Percentiles rank a stretch among this genome's conserved stretches.
Conservation (phyloP, 225 moss, liverwort and hornwort species). For the Straminergon stramineum region DNA sequence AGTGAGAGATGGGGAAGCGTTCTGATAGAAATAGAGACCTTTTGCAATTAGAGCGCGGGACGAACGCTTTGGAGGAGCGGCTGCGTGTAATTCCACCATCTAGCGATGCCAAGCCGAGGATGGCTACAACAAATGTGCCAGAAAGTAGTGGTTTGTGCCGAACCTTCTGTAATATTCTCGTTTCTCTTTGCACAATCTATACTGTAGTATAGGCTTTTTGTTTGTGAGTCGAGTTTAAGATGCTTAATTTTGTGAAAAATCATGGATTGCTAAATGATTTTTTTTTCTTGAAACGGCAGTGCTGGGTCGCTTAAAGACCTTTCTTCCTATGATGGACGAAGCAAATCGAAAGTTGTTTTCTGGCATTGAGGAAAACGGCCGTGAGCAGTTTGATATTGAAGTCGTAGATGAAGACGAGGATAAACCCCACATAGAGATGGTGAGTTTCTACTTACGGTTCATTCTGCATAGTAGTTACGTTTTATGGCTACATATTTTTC, state of each 20-base stretch:
- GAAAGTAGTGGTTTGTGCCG: conserved; percentile 36
- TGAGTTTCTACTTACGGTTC: background rate
- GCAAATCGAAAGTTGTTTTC: conserved; percentile 68
- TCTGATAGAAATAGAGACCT: conserved; percentile 31
- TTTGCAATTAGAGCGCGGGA: conserved; percentile 32
- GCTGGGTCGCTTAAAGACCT: conserved; percentile 56
- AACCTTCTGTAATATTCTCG: background rate
- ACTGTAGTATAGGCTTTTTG: background rate
- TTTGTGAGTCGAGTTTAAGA: background rate
- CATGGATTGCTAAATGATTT: background rate
- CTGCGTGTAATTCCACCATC: conserved; percentile 20
- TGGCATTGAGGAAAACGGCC: conserved; percentile 67
- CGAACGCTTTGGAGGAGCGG: conserved; percentile 23
- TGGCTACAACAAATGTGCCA: conserved; percentile 18
- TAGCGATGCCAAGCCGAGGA: conserved; percentile 13
- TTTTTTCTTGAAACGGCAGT: conserved; percentile 24
- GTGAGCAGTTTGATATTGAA: conserved; percentile 73
- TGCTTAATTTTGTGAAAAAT: background rate
- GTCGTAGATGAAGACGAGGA: conserved; percentile 28
- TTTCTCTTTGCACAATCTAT: background rate
- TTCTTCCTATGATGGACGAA: conserved; percentile 70
- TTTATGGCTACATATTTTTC: background rate
- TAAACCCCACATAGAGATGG: conserved; percentile 79
- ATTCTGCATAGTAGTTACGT: background rate
- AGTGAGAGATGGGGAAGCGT: background rate